Base-by-base conservation (phyloP, 768 basidiomycete genomes). In the Fomitopsis pulvina region DNA sequence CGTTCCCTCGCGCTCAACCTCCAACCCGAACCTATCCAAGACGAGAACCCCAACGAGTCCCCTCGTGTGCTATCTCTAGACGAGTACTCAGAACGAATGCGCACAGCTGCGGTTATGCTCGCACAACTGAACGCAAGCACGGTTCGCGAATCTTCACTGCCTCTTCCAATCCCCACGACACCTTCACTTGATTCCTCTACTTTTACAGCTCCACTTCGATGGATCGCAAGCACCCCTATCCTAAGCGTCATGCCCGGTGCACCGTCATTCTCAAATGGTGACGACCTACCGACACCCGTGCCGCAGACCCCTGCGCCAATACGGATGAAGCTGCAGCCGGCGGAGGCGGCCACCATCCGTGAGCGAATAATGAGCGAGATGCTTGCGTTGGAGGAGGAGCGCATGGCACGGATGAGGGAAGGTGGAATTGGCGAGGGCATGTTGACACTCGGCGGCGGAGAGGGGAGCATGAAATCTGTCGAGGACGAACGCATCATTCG, bases 331-430 rank as follows among this genome's bases (percentile, higher is more conserved):
- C 71, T 99, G 21, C 85, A 90, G 54, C 74, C 81, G 16, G 72
- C 82, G 2, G 92, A 97, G 65, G 95, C 94, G 3, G 76, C 87
- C 0, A 87, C 87, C 1, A 99, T 99, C 57, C 80, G 92, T 14
- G 87, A 92, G 57, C 78, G 93, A 20, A 99, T 99, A 53, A 99
- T 99, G 96, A 82, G 87, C 58, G 96, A 99, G 74, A 99, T 99
- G 96, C 74, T 97, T 54, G 76, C 92, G 21, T 71, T 99, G 24
- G 96, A 99, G 67, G 94, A 98, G 63, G 92, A 98, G 65, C 80
- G 96, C 22, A 94, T 99, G 84, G 81, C 87, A 52, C 79, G 93
- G 18, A 97, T 95, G 94, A 76, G 78, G 51, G 82, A 81, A 57
- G 76, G 75, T 53, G 66, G 70, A 11, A 85, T 87, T 54, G 80